Percentiles rank a stretch among this genome's conserved stretches.
Evolutionary conservation across 2,329 filamentous ascomycete genomes (phyloP).

Genomic region (Sphaceloma murrayae): DNA sequence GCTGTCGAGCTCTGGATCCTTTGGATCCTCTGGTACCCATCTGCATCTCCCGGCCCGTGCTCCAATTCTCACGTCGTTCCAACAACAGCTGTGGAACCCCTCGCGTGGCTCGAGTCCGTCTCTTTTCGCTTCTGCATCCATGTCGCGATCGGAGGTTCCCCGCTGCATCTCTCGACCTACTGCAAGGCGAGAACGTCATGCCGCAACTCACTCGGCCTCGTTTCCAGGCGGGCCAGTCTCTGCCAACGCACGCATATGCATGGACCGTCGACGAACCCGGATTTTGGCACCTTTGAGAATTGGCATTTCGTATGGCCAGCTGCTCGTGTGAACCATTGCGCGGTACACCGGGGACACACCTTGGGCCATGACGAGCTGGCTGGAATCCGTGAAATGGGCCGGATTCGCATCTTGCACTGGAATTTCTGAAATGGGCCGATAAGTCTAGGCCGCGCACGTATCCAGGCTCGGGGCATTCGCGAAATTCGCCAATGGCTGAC

Average conservation of each 20-base stretch:
- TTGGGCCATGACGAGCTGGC: conserved; percentile 15
- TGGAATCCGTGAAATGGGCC: no score
- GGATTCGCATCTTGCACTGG: conserved; percentile 1
- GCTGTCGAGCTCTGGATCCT: neutral
- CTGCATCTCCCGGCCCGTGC: conserved; percentile 5
- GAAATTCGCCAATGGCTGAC: conserved; percentile 14
- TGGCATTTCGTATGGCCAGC: neutral
- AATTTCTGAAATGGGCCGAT: conserved; percentile 7
- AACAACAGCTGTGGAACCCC: conserved; percentile 15
- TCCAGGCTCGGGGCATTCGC: conserved; percentile 2
- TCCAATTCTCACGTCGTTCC: conserved; percentile 11
- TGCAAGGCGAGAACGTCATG: conserved; percentile 14
- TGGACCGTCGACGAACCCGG: neutral
- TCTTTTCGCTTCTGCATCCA: conserved; percentile 11
- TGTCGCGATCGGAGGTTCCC: conserved; percentile 14
- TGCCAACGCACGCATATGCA: conserved; percentile 8
- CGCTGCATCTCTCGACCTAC: conserved; percentile 14
- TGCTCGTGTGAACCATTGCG: neutral
- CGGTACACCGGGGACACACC: no score
- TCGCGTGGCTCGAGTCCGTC: conserved; percentile 13
- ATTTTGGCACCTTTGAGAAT: conserved; percentile 1
- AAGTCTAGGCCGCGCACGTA: conserved; percentile 8
- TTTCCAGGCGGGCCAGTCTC: conserved; percentile 9
- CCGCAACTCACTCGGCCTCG: conserved; percentile 7
- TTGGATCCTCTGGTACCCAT: conserved; percentile 6